These are phyloP conservation scores for Solanum peruvianum DNA, from an alignment of 257 asterid genomes.

Conservation along the genomic window DNA sequence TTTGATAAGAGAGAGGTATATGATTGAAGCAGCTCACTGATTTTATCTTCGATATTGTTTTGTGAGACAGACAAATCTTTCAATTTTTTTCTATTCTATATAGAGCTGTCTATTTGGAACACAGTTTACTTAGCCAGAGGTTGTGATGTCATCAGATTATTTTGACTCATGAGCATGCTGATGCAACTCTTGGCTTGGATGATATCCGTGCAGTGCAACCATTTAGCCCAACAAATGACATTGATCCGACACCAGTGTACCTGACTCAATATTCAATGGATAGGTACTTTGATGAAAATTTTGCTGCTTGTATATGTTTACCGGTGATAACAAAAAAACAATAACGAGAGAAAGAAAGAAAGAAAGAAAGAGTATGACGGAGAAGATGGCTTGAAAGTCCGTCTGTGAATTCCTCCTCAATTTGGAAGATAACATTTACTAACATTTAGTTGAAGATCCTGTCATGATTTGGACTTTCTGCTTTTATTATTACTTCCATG, in stretches of 20 bases:
- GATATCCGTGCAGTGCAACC: conserved; percentile 92
- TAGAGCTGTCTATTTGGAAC: neutral
- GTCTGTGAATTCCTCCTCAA: neutral
- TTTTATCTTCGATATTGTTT: neutral
- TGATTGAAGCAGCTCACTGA: neutral
- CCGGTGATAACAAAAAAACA: neutral
- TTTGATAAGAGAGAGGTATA: neutral
- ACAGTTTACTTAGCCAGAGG: neutral
- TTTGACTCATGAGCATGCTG: conserved; percentile 98
- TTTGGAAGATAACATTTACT: neutral
- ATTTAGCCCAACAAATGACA: conserved; percentile 79
- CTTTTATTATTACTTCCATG: neutral
- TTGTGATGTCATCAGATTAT: conserved; percentile 48
- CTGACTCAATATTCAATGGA: conserved; percentile 72
- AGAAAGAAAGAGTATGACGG: neutral
- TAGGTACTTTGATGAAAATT: conserved; percentile 32
- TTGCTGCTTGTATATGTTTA: neutral
- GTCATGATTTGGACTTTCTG: neutral
- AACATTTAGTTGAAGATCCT: neutral
- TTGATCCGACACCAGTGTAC: conserved; percentile 78
- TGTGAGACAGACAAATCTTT: neutral
- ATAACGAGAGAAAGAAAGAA: neutral
- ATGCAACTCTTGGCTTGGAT: conserved; percentile 96
- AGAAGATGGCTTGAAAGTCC: neutral
- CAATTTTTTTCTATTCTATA: neutral